Evolutionary conservation across 2,329 filamentous ascomycete genomes (phyloP).

Genomic region (Paraphoma sp.): DNA sequence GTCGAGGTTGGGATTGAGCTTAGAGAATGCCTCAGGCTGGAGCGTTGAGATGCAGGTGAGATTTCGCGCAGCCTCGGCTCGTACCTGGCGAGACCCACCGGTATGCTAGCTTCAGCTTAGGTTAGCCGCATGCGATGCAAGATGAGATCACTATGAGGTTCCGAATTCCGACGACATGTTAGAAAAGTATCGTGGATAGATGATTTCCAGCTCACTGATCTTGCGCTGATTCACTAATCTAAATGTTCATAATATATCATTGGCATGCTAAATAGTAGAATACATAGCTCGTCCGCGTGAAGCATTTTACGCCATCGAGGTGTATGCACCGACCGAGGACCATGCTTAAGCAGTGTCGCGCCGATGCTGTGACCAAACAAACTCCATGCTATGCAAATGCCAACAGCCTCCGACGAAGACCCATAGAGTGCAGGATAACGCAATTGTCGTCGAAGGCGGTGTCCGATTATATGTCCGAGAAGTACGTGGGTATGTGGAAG

Average conservation of each 20-base stretch:
- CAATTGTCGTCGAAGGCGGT: background rate
- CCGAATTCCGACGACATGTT: background rate
- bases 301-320: no score
- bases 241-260: background rate
- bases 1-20: no score
- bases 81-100: slow-evolving; percentile 2
- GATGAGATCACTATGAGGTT: slow-evolving; percentile 20
- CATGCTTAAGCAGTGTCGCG: background rate
- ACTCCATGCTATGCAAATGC: slow-evolving; percentile 28
- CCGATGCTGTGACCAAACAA: slow-evolving; percentile 1
- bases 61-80: slow-evolving; percentile 10
- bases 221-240: background rate
- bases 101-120: no score
- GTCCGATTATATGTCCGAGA: slow-evolving; percentile 13
- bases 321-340: background rate
- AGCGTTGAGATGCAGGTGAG: slow-evolving; percentile 4
- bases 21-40: background rate
- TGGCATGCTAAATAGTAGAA: slow-evolving; percentile 3
- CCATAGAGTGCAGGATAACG: background rate
- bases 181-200: no score
- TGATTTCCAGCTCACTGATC: background rate
- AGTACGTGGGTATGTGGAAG: background rate
- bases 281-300: slow-evolving; percentile 4
- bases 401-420: slow-evolving; percentile 6
- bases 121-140: slow-evolving; percentile 7